Evolutionary conservation across 352 stramenopile species (phyloP), one percentile per base, ranked within the genome.

Genomic region (Thraustotheca clavata): DNA sequence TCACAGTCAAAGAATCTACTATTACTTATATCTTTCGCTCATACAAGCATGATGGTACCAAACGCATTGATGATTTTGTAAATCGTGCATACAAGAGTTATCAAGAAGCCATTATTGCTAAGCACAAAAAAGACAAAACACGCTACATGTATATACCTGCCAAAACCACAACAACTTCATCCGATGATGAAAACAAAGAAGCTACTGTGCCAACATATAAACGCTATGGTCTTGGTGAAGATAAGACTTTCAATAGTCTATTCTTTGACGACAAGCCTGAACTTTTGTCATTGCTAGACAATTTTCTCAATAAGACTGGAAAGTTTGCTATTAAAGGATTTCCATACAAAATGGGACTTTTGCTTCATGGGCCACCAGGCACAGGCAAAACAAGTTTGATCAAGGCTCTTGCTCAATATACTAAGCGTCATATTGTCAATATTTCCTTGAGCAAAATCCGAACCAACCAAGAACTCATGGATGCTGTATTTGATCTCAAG

Each of bases 381-480:
- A 96, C 85, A 24, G 82, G 88, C 38, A 97, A 97, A 74, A 97
- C 91, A 4, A 91, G 74, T 59, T 69, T 97, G 16, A 95, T 94
- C 77, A 91, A 94, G 68, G 83, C 86, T 11, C 70, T 97, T 12
- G 86, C 88, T 24, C 79, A 92, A 60, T 55, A 89, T 68, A 85
- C 87, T 0, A 71, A 76, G 39, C 79, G 83, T 34, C 80, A 94
- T 61, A 85, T 96, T 18, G 78, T 95, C 22, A 77, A 73, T 7
- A 84, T 93, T 43, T 77, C 73, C n/a, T 72, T 95, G 0, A 68
- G 68, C 43, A 87, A 86, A 57, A 87, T 95, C 70, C 60, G 80
- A 34, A 92, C 83, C 3, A 93, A 93, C 70, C 77, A 91, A 69
- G 76, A 90, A 57, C 72, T 95, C 29, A 75, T 91, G 67, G 78